Conservation (phyloP, 805 yeast species). For the Schwanniomyces pseudopolymorphus region DNA sequence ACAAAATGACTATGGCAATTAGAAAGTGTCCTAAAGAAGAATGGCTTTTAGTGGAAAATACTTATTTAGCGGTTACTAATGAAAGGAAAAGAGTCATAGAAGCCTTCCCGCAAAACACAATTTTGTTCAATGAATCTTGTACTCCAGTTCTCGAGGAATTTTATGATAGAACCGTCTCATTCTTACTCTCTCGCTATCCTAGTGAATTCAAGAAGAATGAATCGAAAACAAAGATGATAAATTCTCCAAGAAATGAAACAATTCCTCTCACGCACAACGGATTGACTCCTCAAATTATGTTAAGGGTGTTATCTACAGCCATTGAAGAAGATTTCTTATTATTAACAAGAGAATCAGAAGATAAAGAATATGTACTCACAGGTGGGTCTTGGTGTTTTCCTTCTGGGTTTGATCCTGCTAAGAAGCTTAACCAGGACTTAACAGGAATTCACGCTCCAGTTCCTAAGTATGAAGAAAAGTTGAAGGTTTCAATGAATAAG, state of each 20-base stretch:
- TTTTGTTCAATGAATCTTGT: not conserved
- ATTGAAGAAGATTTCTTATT: conserved; percentile 67
- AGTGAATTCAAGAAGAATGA: not conserved
- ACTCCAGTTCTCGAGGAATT: not conserved
- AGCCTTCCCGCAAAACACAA: not conserved
- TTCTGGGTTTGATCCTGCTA: conserved; percentile 68
- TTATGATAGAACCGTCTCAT: not conserved
- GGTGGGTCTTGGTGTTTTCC: conserved; percentile 65
- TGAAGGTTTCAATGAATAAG: conserved; percentile 63
- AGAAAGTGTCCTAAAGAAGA: not conserved
- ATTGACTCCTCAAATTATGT: conserved; percentile 11
- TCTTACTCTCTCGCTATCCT: not conserved
- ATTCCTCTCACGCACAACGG: not conserved
- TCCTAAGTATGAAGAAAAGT: conserved; percentile 58
- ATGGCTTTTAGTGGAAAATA: not conserved
- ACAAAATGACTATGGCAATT: conserved; percentile 4
- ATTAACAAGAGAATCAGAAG: conserved; percentile 40
- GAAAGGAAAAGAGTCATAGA: not conserved
- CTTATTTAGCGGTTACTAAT: not conserved
- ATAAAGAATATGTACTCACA: conserved; percentile 58
- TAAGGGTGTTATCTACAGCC: conserved; percentile 28
- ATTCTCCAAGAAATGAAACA: not conserved
- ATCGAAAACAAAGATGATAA: not conserved
- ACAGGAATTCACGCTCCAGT: conserved; percentile 69
- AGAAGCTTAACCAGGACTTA: conserved; percentile 51